Base-by-base conservation (phyloP, 1,284 basidiomycete species). In the Paramarasmius palmivorus region DNA sequence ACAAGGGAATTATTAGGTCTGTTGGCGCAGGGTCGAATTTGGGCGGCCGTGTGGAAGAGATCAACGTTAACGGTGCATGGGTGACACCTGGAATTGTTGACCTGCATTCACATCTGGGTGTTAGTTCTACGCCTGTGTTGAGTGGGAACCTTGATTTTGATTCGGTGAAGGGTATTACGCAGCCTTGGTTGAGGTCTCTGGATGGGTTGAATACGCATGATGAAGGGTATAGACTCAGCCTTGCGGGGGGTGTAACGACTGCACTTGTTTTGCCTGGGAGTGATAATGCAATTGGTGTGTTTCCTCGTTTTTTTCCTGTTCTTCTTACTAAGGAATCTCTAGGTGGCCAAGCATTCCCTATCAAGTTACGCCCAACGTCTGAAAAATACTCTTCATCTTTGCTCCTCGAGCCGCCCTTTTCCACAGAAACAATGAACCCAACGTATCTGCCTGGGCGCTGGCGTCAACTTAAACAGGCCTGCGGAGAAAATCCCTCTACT, bases 81-180 rank as follows among this genome's bases (percentile, higher is more conserved):
- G 74, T 88, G 12, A 82, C 85, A 12, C 6, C 65, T 46, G 83
- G 82, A 8, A 82, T 88, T 49, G 80, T 91, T 36, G 88, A 91
- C 63, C 72, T 90, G 57, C 90, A 93, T 67, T 88, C 87, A 3
- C 92, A 93, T 62, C 65, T 91, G 19, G 90, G 88, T 3, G 77
- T 90, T 3, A 75, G 81, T 57, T 76, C 83, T 42, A 64, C 77
- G 0, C 90, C 90, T 0, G 62, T 52, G 0, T 72, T 90, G 2
- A 59, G 55, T 1, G 86, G 85, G 26, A 64, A 79, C 1, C 60
- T 63, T 20, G 83, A 86, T 60, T 70, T 68, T n/a, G 84, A 86
- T 57, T 77, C 74, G 0, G 36, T 61, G 29, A 63, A 76, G 56
- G 74, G 72, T 12, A 14, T 48, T 9, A 48, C 35, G 14, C 38